Evolutionary conservation across 2,329 filamentous ascomycete species (phyloP), one percentile per base, ranked within the genome.

Genomic region (Apiospora pterosperma): DNA sequence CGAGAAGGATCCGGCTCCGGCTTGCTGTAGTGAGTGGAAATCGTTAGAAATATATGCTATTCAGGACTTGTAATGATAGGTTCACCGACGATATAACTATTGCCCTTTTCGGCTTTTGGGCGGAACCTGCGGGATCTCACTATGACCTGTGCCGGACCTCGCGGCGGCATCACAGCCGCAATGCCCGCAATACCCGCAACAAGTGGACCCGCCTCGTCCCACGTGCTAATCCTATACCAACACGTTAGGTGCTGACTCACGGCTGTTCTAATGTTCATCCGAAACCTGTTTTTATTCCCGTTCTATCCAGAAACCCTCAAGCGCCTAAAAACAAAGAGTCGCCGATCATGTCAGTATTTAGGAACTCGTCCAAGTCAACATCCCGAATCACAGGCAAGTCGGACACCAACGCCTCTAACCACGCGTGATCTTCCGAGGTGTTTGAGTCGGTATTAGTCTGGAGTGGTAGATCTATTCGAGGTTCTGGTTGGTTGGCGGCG

Each of bases 81-180:
- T 34, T n/a, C 28, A 31, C 5, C 6, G 19, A 34, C 12, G 36
- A 41, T 31, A 39, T 39, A 41, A 41, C 7, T 16, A 19, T 41
- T 41, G 59, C 23, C 5, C 36, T 61, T 39, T 39, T 61, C 59
- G 59, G 36, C 36, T 41, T 31, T 4, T 4, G 12, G n/a, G 36
- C 59, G 59, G 59, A 16, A 60, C 4, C 59, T 61, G 59, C 59
- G 59, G 59, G 36, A 61, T 39, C n/a, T n/a, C 28, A 36, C 25
- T 28, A 34, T 31, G 16, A 2, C 16, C 19, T 23, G 25, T 16
- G 52, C 16, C 11, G 28, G 52, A 19, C 12, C n/a, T 58, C 31
- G 28, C 25, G 25, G 52, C 10, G 25, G 52, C 10, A 34, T 34
- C 16, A 34, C 4, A 58, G 14, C n/a, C 38, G 23, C 59, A 61